Conservation (phyloP, 164 flowering plant species). For the Chimonanthus salicifolius region DNA sequence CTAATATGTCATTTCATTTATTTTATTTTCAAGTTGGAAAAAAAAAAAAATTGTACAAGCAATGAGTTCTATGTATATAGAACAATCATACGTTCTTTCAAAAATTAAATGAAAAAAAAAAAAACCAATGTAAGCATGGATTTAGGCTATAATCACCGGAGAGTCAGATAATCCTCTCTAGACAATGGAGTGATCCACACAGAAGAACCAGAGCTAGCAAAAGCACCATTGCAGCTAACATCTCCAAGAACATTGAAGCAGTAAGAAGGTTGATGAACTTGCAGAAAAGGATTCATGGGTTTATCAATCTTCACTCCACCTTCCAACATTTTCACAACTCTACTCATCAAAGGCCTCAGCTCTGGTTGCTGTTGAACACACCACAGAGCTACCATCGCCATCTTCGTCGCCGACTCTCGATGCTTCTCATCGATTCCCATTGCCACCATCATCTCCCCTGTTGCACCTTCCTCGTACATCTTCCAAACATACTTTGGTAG, state of each 20-base stretch:
- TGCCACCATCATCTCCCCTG: slow-evolving; percentile 4
- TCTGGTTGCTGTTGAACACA: slow-evolving; percentile 4
- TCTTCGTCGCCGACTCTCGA: not conserved
- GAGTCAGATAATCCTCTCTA: not conserved
- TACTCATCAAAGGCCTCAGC: slow-evolving; percentile 10
- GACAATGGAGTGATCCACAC: not conserved
- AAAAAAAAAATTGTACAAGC: not conserved
- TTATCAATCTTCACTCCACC: not conserved
- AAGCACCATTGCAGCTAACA: not conserved
- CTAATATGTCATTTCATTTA: no score
- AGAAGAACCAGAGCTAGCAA: not conserved
- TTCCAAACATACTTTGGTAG: slow-evolving; percentile 18
- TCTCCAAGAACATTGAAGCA: no score
- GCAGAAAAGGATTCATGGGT: not conserved
- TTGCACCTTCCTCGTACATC: slow-evolving; percentile 5
- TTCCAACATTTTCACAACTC: slow-evolving; percentile 5
- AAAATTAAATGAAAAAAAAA: no score
- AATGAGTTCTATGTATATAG: not conserved
- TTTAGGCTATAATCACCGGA: not conserved
- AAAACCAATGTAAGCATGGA: not conserved
- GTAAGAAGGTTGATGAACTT: no score
- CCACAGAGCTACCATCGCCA: slow-evolving; percentile 11
- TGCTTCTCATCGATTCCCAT: not conserved
- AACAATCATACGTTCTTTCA: not conserved
- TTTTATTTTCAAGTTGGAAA: no score